Evolutionary conservation across 495 filamentous ascomycete genomes (phyloP), one percentile per base, ranked within the genome.

Genomic region (Xylaria sp.): DNA sequence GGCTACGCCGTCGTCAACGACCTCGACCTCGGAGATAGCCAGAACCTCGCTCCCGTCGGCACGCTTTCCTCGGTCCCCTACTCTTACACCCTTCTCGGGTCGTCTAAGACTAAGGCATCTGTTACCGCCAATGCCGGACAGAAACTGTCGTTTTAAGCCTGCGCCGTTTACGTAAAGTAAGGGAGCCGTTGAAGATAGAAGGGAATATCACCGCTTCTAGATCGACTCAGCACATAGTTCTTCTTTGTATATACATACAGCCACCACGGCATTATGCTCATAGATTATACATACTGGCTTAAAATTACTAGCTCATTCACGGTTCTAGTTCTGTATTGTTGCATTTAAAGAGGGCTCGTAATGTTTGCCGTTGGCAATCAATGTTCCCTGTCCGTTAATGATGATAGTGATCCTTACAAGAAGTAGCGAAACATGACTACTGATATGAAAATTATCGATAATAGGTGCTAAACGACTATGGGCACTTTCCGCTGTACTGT

Each of bases 91-190:
- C 77, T 86, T 12, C 75, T 89, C 26, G 83, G 81, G 4, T 79
- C 83, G 7, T 70, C 67, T 0, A 81, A 76, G 0, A 85, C 89
- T 11, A 78, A 86, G 72, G 72, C 72, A 12, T 75, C 58, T 40
- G 87, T 91, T 59, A 77, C 83, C 24, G 80, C 80, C 0, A 81
- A 81, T 61, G 88, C 87, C 65, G 88, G 89, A 40, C 83, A 85
- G 61, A 90, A 84, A 29, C 75, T 90, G 59, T 82, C 71, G 7
- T 89, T 89, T 68, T 88, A 71, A 69, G 44, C 75, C 21, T 43
- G 11, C 12, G 6, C 29, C 12, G 12, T 24, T 2, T 33, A 35
- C 29, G 17, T 58, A 19, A 35, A 35, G 53, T 29, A 58, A 29
- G 3, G 35, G 7, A n/a, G 8, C 52, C 4, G 31, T 58, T 19